Evolutionary conservation across 2,329 filamentous ascomycete genomes (phyloP), one percentile per base, ranked within the genome.

Genomic region (Trichophyton verrucosum): DNA sequence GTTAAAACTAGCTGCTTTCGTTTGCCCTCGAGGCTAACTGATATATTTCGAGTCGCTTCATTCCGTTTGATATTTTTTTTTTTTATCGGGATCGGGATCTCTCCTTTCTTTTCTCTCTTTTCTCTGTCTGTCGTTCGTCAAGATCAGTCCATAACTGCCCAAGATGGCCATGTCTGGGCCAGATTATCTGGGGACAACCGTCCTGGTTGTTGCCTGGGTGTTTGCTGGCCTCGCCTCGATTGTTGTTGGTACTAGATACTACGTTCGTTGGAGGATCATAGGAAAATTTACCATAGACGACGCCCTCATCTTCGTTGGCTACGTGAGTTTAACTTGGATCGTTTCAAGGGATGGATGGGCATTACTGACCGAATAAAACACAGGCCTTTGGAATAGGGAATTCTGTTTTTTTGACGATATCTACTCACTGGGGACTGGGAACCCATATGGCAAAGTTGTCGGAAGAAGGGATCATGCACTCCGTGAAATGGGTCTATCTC

Each of bases 401-500:
- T 42, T 59, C 63, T 8, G 9, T 49, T n/a, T 49, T 61, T 4
- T 46, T 64, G 36, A 58, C 57, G 9, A 51, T 64, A 53, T 58
- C 59, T 20, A 49, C 62, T 15, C 46, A 59, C 20, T 59, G 60
- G 24, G 63, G 63, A 9, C 58, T 60, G 9, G 63, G 63, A 38
- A 58, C 51, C 8, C 63, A 64, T 57, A 42, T 57, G 7, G 58
- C 46, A 33, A 58, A 63, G 36, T 36, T 63, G 11, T 33, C 30
- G 17, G 30, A 33, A 8, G 7, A 61, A 11, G 30, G 63, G 20
- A 49, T 40, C 38, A 55, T 64, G 36, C 44, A 53, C 42, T 60
- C 63, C 7, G 60, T 63, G 22, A 64, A 61, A 42, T 64, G 46
- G 53, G 63, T 61, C 13, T 64, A 58, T 47, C 47, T 64, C 40